Evolutionary conservation across 371 early-diverging fungal genomes (phyloP).

Genomic region (Rhizopus stolonifer): DNA sequence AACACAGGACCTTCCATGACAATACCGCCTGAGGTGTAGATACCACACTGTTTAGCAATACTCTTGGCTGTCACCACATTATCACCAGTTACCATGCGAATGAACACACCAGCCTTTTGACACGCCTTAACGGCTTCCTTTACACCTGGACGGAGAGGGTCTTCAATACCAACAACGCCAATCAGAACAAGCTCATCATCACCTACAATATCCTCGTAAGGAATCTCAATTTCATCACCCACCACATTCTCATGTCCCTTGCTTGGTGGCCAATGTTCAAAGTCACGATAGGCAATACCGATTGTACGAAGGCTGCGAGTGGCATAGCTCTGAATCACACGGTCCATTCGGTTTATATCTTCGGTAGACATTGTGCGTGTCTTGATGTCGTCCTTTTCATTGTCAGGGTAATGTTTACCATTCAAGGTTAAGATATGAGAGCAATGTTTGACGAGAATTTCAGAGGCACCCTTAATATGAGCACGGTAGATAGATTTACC

Average conservation of each 20-base stretch:
- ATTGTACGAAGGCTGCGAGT: conserved; percentile 65
- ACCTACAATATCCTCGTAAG: conserved; percentile 46
- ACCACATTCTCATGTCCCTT: conserved; percentile 20
- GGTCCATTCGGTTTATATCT: conserved; percentile 44
- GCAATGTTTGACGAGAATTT: conserved; percentile 66
- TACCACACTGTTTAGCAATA: conserved; percentile 69
- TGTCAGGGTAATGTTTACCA: conserved; percentile 18
- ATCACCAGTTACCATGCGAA: conserved; percentile 85
- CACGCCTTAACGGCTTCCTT: conserved; percentile 62
- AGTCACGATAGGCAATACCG: conserved; percentile 69
- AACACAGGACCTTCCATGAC: conserved; percentile 71
- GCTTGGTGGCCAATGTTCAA: conserved; percentile 55
- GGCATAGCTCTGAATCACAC: conserved; percentile 63
- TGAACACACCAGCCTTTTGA: conserved; percentile 71
- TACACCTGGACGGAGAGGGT: conserved; percentile 70
- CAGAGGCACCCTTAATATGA: conserved; percentile 88
- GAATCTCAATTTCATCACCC: conserved; percentile 41
- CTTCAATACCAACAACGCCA: conserved; percentile 69
- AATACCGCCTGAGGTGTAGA: conserved; percentile 58
- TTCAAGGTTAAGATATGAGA: conserved; percentile 35
- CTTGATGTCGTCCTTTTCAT: conserved; percentile 39
- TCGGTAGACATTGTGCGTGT: conserved; percentile 49
- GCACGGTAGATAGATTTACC: conserved; percentile 53
- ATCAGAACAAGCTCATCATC: conserved; percentile 48
- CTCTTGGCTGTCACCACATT: conserved; percentile 67